phyloP scores from a whole-genome alignment of 2,329 filamentous ascomycete species.

The Aspergillus piperis region DNA sequence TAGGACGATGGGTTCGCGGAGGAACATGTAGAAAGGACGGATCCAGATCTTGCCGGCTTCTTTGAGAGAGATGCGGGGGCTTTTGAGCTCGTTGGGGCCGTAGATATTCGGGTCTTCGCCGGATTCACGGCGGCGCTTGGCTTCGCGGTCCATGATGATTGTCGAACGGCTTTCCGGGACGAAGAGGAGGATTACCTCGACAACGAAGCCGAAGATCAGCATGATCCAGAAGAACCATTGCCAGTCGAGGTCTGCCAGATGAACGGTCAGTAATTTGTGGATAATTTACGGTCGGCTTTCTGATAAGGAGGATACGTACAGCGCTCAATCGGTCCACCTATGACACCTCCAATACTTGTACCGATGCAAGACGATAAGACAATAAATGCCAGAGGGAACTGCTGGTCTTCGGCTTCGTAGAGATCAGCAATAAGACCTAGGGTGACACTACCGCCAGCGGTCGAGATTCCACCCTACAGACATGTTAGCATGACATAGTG shows the following conservation, averaged over 20 bases:
- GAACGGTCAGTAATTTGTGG: too few species aligned
- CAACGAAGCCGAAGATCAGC: slow-evolving; percentile 57
- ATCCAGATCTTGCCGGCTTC: slow-evolving; percentile 50
- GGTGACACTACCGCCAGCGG: slow-evolving; percentile 61
- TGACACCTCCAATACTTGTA: slow-evolving; percentile 52
- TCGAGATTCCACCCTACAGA: slow-evolving; percentile 54
- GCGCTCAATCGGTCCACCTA: slow-evolving; percentile 51
- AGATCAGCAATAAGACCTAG: slow-evolving; percentile 62
- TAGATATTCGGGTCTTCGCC: slow-evolving; percentile 62
- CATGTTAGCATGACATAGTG: slow-evolving; percentile 4
- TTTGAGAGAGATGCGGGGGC: slow-evolving; percentile 48
- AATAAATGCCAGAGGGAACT: slow-evolving; percentile 59
- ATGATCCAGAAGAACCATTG: slow-evolving; percentile 64
- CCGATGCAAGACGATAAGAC: slow-evolving; percentile 55
- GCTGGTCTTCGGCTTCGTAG: slow-evolving; percentile 54
- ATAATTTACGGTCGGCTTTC: too few species aligned
- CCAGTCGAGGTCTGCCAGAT: slow-evolving; percentile 40
- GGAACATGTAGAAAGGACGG: slow-evolving; percentile 70
- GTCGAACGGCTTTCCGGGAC: slow-evolving; percentile 59
- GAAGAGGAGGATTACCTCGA: slow-evolving; percentile 53
- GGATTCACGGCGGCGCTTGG: slow-evolving; percentile 54
- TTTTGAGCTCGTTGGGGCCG: slow-evolving; percentile 58
- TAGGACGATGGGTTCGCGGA: slow-evolving; percentile 71
- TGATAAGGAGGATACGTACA: slow-evolving; percentile 6
- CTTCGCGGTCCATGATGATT: slow-evolving; percentile 58